Evolutionary conservation across 257 asterid genomes (phyloP).

Genomic region (Nicotiana attenuata): DNA sequence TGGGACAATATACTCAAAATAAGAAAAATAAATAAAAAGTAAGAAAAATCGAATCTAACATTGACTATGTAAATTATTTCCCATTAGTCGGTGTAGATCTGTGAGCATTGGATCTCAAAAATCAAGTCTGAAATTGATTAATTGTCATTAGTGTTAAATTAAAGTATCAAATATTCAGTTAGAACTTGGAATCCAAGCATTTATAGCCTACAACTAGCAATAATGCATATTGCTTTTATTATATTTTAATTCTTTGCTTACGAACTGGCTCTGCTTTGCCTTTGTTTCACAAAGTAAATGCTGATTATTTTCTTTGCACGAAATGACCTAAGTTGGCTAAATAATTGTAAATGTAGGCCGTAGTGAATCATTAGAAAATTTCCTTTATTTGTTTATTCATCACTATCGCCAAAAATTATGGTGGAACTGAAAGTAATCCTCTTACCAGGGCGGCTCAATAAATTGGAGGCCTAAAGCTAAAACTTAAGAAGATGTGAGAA

Average conservation of each 20-base stretch:
- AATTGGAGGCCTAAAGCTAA: no score
- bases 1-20: not conserved
- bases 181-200: not conserved
- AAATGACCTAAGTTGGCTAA: not conserved
- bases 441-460: no score
- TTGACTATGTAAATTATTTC: not conserved
- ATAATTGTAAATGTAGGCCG: not conserved
- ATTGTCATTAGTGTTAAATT: not conserved
- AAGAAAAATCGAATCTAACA: not conserved
- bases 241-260: not conserved
- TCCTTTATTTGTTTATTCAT: not conserved
- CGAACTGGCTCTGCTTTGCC: not conserved
- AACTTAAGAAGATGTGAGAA: no score
- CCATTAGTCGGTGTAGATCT: constrained; percentile 3
- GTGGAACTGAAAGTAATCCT: no score
- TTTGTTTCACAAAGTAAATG: not conserved
- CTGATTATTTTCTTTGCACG: not conserved
- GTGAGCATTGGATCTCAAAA: not conserved
- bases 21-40: not conserved
- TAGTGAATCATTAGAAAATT: not conserved
- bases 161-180: not conserved
- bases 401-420: no score
- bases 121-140: not conserved
- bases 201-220: not conserved
- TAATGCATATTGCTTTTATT: not conserved